Evolutionary conservation across 352 stramenopile species (phyloP), one percentile per base, ranked within the genome.

Genomic region (Phytophthora hybrid): DNA sequence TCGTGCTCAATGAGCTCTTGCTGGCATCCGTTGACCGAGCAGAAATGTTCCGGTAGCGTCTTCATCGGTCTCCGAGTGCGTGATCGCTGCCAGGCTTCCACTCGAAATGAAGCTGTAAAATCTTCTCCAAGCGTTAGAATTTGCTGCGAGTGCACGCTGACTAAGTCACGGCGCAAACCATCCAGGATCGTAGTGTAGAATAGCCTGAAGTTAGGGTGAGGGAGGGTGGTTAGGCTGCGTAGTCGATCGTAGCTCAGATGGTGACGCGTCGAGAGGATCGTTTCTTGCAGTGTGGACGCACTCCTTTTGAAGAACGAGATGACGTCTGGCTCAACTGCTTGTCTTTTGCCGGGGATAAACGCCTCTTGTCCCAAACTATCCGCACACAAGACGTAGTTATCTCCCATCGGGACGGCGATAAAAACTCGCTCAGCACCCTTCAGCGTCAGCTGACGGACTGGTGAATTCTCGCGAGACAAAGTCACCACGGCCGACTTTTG

Each of bases 111-210:
- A 4, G 78, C 80, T 0, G 85, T 93, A 56, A 94, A 96, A 49
- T 96, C 89, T 13, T 67, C 47, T 1, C 84, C 89, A 1, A 96
- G 77, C 0, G 73, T 72, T 47, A 96, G 0, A 21, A 96, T 78
- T 51, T 96, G 87, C 31, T 91, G 82, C 7, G 86, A 94, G 37
- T 94, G 85, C 0, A 94, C 23, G 7, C 66, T 58, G 5, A 80
- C 76, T 7, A 94, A 71, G 6, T 93, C 81, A 0, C 77, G 78
- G 10, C 80, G 81, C n/a, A 92, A 57, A 8, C 88, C 66, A 14
- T 75, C 46, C 9, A 93, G 61, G 32, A 91, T 58, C 0, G 69
- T 78, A 3, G 67, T 61, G 47, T 78, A 88, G 49, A 83, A 87
- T 0, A 65, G 23, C 1, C 75, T 72, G 2, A 90, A 68, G 19